Evolutionary conservation across 805 yeast species (phyloP), one percentile per base, ranked within the genome.

Genomic region (Lachancea dasiensis): DNA sequence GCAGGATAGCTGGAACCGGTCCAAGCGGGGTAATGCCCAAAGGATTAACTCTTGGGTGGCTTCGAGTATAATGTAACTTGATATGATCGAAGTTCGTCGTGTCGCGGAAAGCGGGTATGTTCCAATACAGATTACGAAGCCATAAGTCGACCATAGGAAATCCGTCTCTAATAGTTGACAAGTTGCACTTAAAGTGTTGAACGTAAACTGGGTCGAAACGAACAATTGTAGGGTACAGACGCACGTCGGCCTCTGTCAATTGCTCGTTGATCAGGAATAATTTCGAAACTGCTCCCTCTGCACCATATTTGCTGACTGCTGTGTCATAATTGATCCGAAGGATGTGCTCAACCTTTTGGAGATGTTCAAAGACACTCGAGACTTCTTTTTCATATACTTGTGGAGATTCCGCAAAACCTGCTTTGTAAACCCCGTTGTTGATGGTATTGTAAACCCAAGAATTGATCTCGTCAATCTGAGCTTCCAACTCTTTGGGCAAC

Each of bases 191-290:
- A 75, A 90, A 92, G 61, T 90, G 97, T 62, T 89, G 95, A 38
- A 82, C 90, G 56, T 90, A 90, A 16, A 87, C 95, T 1, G 94
- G 83, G 60, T 90, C 97, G 54, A 90, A 90, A 52, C 98, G 76
- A 30, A 86, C 70, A 42, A 90, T 79, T 2, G 97, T 90, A 17
- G 96, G 78, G 65, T 66, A 90, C 34, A 90, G 73, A 47, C 97
- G 72, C 41, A 90, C 70, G 60, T 90, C 98, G 5, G 95, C 95
- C 64, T 90, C 96, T 2, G 97, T 89, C 38, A 90, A 64, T 32
- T 61, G 65, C 39, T 77, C 69, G 5, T 89, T 90, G 7, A 77
- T 53, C 36, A 87, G 60, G 55, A 63, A 81, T 24, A 66, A 51
- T 46, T 52, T 49, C 9, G 41, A 18, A 26, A 54, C 31, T 17